Evolutionary conservation across 768 basidiomycete species (phyloP).

Genomic region (Butyriboletus loyo): DNA sequence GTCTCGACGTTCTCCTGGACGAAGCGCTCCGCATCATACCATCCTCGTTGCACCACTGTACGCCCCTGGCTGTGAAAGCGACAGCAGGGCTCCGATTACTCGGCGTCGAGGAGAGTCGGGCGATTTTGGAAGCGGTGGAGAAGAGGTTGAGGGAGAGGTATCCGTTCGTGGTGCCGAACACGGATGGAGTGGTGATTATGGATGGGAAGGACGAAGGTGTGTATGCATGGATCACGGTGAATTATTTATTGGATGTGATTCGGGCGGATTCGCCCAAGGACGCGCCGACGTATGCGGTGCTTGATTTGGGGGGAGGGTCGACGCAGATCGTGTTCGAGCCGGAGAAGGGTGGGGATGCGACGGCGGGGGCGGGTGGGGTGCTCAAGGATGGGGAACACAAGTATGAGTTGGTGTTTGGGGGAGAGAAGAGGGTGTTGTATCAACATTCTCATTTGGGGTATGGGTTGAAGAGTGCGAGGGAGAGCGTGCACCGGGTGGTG

Average conservation of each 20-base stretch:
- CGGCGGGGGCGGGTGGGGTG: conserved; percentile 15
- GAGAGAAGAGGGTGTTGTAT: conserved; percentile 71
- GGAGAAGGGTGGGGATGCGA: conserved; percentile 41
- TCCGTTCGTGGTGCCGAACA: conserved; percentile 62
- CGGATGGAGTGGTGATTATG: conserved; percentile 82
- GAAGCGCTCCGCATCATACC: conserved; percentile 82
- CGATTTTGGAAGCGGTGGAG: conserved; percentile 75
- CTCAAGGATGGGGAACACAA: conserved; percentile 87
- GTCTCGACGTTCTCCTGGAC: conserved; percentile 75
- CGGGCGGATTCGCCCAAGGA: conserved; percentile 46
- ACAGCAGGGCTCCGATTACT: conserved; percentile 84
- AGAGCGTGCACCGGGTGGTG: conserved; percentile 83
- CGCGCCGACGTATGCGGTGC: conserved; percentile 74
- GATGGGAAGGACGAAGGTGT: conserved; percentile 96
- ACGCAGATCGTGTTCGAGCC: conserved; percentile 99
- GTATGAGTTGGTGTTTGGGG: conserved; percentile 78
- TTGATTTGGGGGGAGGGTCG: conserved; percentile 95
- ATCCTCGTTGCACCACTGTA: conserved; percentile 53
- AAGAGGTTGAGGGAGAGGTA: conserved; percentile 53
- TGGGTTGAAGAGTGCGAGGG: conserved; percentile 85
- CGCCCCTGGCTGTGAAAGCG: conserved; percentile 89
- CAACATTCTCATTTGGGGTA: conserved; percentile 99
- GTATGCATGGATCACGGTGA: conserved; percentile 98
- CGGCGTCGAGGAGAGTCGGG: conserved; percentile 55
- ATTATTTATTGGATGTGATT: conserved; percentile 82